Base-by-base conservation (phyloP, 345 rosid species). In the Bretschneidera sinensis region DNA sequence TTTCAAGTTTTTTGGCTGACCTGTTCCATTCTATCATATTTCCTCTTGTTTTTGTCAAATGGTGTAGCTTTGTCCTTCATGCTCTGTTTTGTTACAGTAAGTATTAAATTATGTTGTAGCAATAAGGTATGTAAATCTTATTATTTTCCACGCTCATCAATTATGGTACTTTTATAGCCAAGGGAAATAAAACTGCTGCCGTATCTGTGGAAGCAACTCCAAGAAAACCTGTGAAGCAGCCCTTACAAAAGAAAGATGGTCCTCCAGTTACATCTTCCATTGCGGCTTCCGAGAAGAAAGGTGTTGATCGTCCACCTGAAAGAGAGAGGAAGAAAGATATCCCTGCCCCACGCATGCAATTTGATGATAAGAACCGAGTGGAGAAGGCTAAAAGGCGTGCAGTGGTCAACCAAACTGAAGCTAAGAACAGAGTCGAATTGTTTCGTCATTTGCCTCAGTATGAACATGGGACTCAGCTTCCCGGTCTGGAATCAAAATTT, bases 401-500 rank as follows among this genome's bases (percentile, higher is more conserved):
- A 1, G 78, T 88, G 47, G 84, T 84, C 49, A 82, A 74, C 48
- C 88, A 80, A 76, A 78, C 78, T 0, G 92, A 85, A 75, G 83
- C 79, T 65, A 80, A 79, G 77, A 88, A 82, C 70, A 83, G 86
- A 69, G 88, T 88, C 43, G 92, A 85, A 63, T 74, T 88, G 70
- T 85, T 88, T 63, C 81, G 85, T 58, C 96, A 88, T 73, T 71
- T 88, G 62, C 92, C 96, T 57, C 96, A 83, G 51, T 84, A 83
- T 61, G 92, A 85, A 59, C 84, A 66, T 20, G 81, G 83, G 68
- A 76, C 78, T 56, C 89, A 78, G 76, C 85, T 77, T 69, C 77
- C 82, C 60, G 68, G 78, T 71, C 72, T 88, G 43, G 78, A 74
- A 76, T 70, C 86, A 31, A 80, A 80, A 63, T 60, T 76, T 54